Conservation (phyloP, 352 stramenopile species). For the Globisporangium spinosum region DNA sequence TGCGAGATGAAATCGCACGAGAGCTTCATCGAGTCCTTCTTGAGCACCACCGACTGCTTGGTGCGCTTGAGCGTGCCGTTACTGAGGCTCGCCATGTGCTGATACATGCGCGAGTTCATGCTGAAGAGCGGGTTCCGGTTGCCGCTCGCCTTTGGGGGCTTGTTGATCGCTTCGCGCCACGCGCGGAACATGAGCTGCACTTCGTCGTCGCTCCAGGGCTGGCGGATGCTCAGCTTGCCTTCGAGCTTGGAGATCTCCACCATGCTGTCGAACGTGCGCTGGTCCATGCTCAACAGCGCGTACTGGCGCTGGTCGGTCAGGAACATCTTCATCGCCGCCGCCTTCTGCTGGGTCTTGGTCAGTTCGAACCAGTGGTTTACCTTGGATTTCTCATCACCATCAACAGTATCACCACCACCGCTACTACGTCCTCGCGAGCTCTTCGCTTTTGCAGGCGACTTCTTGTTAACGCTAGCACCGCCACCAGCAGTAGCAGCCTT, state of each 20-base stretch:
- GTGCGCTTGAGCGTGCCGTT: constrained; percentile 8
- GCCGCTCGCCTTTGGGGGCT: not conserved
- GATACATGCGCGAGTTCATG: constrained; percentile 16
- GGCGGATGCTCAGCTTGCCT: constrained; percentile 12
- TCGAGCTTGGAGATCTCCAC: constrained; percentile 12
- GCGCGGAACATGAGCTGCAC: constrained; percentile 13
- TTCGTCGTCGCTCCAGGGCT: constrained; percentile 13
- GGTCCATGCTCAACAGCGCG: constrained; percentile 13
- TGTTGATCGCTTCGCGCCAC: constrained; percentile 13
- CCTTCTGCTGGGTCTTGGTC: constrained; percentile 10
- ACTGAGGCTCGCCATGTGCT: constrained; percentile 11
- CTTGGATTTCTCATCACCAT: not conserved
- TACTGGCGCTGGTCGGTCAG: constrained; percentile 15
- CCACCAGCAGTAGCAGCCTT: not conserved
- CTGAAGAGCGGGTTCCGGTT: not conserved
- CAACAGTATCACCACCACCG: not conserved
- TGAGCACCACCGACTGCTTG: constrained; percentile 15
- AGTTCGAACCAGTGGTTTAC: constrained; percentile 17
- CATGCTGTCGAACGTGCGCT: constrained; percentile 14
- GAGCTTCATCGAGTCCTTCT: constrained; percentile 15
- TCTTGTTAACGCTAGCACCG: not conserved
- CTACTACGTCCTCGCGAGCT: not conserved
- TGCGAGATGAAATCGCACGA: constrained; percentile 14
- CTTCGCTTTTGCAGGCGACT: not conserved
- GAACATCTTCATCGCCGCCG: not conserved